Percentiles rank a stretch among this genome's conserved stretches.
phyloP scores from a whole-genome alignment of 1,284 basidiomycete genomes.

The Ustilago crameri region DNA sequence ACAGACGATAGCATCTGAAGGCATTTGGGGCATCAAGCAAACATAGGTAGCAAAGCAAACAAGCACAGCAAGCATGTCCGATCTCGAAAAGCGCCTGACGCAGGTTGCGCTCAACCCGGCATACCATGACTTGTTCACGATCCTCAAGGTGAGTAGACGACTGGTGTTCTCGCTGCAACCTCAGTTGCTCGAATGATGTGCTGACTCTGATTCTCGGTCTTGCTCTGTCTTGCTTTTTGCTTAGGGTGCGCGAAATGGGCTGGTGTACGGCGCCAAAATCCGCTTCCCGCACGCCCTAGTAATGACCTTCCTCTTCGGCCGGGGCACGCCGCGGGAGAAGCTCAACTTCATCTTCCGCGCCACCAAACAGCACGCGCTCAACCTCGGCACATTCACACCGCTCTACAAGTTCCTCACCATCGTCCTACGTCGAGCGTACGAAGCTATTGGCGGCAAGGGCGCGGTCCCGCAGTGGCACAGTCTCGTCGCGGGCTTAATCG shows the following conservation, averaged over 20 bases:
- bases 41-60: too few relatives aligned
- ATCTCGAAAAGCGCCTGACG: constrained; percentile 47
- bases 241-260: constrained; percentile 83
- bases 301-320: constrained; percentile 90
- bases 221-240: neutral
- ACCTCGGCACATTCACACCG: constrained; percentile 91
- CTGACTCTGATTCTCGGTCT: too few relatives aligned
- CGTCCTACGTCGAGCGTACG: constrained; percentile 80
- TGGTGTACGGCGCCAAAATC: constrained; percentile 95
- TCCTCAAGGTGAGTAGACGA: constrained; percentile 78
- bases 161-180: neutral
- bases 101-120: constrained; percentile 72
- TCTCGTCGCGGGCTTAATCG: constrained; percentile 91
- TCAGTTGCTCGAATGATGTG: too few relatives aligned
- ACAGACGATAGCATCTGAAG: too few relatives aligned
- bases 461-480: constrained; percentile 77
- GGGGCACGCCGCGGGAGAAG: constrained; percentile 71
- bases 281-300: constrained; percentile 96
- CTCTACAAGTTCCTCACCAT: constrained; percentile 89
- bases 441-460: constrained; percentile 76
- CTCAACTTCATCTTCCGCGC: constrained; percentile 80
- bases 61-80: constrained; percentile 37
- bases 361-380: constrained; percentile 87
- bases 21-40: too few relatives aligned
- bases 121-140: constrained; percentile 87